phyloP scores from a whole-genome alignment of 495 filamentous ascomycete species.

The Zalerion maritima region DNA sequence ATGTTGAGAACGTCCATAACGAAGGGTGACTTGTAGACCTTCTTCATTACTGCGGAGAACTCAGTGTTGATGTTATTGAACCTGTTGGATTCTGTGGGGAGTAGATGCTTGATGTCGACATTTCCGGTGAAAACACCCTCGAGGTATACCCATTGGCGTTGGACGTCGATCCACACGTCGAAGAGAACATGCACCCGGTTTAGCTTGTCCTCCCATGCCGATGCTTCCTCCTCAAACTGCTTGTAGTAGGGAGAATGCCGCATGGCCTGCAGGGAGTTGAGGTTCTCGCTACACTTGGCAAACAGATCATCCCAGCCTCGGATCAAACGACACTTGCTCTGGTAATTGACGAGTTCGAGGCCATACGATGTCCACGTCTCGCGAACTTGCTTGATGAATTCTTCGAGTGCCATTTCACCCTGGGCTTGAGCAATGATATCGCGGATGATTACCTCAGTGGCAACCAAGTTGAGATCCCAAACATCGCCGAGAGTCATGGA shows the following conservation, averaged over 20 bases:
- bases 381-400: conserved; percentile 92
- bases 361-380: conserved; percentile 93
- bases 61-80: conserved; percentile 99
- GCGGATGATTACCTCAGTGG: conserved; percentile 73
- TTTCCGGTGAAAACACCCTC: conserved; percentile 98
- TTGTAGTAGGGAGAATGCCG: conserved; percentile 97
- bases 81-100: conserved; percentile 86
- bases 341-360: conserved; percentile 89
- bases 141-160: conserved; percentile 97
- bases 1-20: conserved; percentile 93
- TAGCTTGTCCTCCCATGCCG: conserved; percentile 92
- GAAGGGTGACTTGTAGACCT: conserved; percentile 86
- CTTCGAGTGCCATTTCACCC: conserved; percentile 95
- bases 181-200: conserved; percentile 96
- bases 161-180: conserved; percentile 99
- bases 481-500: conserved; percentile 92
- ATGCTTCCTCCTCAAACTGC: conserved; percentile 94
- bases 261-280: conserved; percentile 97
- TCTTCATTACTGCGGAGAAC: conserved; percentile 96
- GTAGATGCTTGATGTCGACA: conserved; percentile 94
- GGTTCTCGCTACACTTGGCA: conserved; percentile 92
- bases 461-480: conserved; percentile 84
- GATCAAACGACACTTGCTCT: conserved; percentile 93
- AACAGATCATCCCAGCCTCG: conserved; percentile 98
- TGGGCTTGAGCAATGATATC: conserved; percentile 92